Evolutionary conservation across 2,329 filamentous ascomycete genomes (phyloP), one percentile per base, ranked within the genome.

Genomic region (Aspergillus ochraceus): DNA sequence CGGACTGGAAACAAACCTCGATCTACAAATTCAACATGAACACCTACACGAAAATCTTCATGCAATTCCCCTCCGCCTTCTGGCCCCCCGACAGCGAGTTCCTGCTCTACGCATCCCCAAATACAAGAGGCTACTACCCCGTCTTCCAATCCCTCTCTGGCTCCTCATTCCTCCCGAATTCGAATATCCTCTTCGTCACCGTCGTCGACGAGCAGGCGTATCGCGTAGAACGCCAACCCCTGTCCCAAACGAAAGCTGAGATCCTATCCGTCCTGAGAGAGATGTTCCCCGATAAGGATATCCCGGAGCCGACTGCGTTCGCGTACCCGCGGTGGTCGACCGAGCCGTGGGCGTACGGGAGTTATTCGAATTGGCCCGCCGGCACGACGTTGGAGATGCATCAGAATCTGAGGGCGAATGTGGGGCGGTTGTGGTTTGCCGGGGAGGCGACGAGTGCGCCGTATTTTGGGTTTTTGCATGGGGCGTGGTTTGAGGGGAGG

Each of bases 11-110:
- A 71, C 76, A 82, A 17, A 80, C 80, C 3, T 83, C 86, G 0
- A 88, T 90, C 54, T 80, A 84, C 2, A 84, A 82, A 42, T 89
- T 90, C 70, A 77, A 81, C 57, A 89, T 90, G 83, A 88, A 85
- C 4, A 90, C 86, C 0, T 90, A 90, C 73, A 90, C 87, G 53
- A 90, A 90, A 70, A 84, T 90, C 60, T 90, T 90, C 73, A 76
- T 88, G 58, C 87, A 89, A 63, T 90, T 90, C 72, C 76, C 86
- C 60, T 77, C 86, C 58, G 83, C 84, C 0, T 90, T 90, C 72
- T 90, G 88, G 88, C 80, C 82, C 64, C 68, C 74, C 0, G 74
- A 80, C 24, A 81, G 78, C 2, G 80, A 85, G 57, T 85, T 80
- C 67, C 78, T 82, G 62, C 74, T 84, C 24, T 84, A 84, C 61